Evolutionary conservation across 1,284 basidiomycete species (phyloP).

Genomic region (Farysia itapuensis): DNA sequence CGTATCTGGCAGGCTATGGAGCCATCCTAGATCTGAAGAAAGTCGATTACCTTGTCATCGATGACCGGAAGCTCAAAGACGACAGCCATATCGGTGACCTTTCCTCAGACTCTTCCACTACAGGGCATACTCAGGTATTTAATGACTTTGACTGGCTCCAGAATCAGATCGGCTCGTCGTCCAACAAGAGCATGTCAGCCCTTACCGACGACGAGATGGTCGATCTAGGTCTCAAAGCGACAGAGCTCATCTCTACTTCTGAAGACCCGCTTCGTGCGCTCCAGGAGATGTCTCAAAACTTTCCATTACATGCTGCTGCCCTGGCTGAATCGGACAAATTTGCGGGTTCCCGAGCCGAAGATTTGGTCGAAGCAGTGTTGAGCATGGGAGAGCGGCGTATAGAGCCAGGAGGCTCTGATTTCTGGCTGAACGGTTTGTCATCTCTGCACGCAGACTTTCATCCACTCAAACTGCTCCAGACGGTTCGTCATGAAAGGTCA

Average conservation of each 20-base stretch:
- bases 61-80: slow-evolving; percentile 50
- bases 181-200: slow-evolving; percentile 1
- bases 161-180: slow-evolving; percentile 13
- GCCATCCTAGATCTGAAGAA: slow-evolving; percentile 92
- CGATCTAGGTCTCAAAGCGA: slow-evolving; percentile 35
- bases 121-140: too few species aligned
- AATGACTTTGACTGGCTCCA: slow-evolving; percentile 24
- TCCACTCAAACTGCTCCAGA: slow-evolving; percentile 29
- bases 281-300: slow-evolving; percentile 49
- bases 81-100: slow-evolving; percentile 22
- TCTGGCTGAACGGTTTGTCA: slow-evolving; percentile 54
- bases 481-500: slow-evolving; percentile 71
- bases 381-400: slow-evolving; percentile 21
- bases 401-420: slow-evolving; percentile 34
- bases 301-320: slow-evolving; percentile 40
- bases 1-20: slow-evolving; percentile 77
- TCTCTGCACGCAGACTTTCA: slow-evolving; percentile 23
- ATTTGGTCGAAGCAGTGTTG: slow-evolving; percentile 26
- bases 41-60: slow-evolving; percentile 88
- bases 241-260: slow-evolving; percentile 36
- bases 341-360: slow-evolving; percentile 6
- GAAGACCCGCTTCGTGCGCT: slow-evolving; percentile 50
- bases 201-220: slow-evolving; percentile 24
- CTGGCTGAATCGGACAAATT: slow-evolving; percentile 35
- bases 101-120: background rate